Evolutionary conservation across 176 grass and related monocot genomes (phyloP).

Genomic region (Bromus sterilis): DNA sequence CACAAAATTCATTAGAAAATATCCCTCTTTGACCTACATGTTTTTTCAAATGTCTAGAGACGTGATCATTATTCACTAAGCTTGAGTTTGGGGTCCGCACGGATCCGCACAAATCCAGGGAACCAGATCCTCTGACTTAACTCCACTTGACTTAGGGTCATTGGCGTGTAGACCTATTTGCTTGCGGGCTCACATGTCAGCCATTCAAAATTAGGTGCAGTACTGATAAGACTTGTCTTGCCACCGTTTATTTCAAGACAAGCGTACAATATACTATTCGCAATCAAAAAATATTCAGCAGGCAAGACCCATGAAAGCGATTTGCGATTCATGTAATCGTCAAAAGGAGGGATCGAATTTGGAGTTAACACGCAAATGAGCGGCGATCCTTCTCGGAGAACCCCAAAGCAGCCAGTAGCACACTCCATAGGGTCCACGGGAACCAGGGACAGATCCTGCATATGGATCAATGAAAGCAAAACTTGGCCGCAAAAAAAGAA

Average conservation of each 20-base stretch:
- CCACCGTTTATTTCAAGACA: background rate
- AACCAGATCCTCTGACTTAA: too few relatives aligned
- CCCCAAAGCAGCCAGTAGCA: conserved; percentile 2
- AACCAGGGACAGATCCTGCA: conserved; percentile 26
- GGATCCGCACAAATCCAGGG: too few relatives aligned
- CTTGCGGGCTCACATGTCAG: too few relatives aligned
- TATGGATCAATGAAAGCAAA: conserved; percentile 49
- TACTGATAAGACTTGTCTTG: too few relatives aligned
- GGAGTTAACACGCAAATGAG: background rate
- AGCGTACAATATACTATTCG: background rate
- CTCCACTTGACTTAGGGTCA: too few relatives aligned
- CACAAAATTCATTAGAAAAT: too few relatives aligned
- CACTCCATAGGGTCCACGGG: conserved; percentile 1
- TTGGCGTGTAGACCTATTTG: too few relatives aligned
- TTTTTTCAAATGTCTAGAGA: too few relatives aligned
- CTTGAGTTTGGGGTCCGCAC: too few relatives aligned
- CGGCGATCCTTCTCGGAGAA: conserved; percentile 28
- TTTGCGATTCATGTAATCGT: background rate
- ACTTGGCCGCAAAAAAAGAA: conserved; percentile 14
- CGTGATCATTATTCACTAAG: too few relatives aligned
- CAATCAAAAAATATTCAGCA: conserved; percentile 4
- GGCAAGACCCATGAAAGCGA: background rate
- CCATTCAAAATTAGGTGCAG: too few relatives aligned
- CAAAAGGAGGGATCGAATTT: conserved; percentile 18
- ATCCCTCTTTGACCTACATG: too few relatives aligned